Percentiles rank a stretch among this genome's conserved stretches.
Evolutionary conservation across 2,329 filamentous ascomycete species (phyloP).

Genomic region (Paraphaeosphaeria minitans): DNA sequence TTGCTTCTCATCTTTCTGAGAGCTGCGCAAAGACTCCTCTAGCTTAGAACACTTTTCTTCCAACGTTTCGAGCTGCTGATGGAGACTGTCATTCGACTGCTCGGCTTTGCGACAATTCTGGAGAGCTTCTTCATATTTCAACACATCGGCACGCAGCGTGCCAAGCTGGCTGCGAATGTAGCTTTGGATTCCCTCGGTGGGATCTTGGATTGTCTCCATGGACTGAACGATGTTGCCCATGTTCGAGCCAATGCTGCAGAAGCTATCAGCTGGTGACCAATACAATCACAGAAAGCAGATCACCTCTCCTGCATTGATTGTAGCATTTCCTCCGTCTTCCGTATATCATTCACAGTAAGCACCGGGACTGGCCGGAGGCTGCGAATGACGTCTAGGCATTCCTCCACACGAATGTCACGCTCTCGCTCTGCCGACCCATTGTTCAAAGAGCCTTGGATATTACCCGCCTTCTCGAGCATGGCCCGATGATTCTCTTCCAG

Average conservation of each 20-base stretch:
- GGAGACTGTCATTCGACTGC: constrained; percentile 22
- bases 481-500: constrained; percentile 16
- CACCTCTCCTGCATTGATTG: constrained; percentile 28
- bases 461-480: constrained; percentile 23
- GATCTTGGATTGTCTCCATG: constrained; percentile 1
- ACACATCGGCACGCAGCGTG: constrained; percentile 22
- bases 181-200: constrained; percentile 15
- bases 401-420: constrained; percentile 14
- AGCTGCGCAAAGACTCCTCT: constrained; percentile 13
- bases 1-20: constrained; percentile 18
- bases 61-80: constrained; percentile 22
- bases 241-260: constrained; percentile 25
- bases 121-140: constrained; percentile 27
- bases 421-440: constrained; percentile 2
- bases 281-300: neutral
- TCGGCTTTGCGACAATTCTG: constrained; percentile 19
- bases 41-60: constrained; percentile 21
- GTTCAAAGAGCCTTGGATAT: constrained; percentile 19
- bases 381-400: constrained; percentile 27
- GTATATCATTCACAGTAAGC: constrained; percentile 27
- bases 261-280: constrained; percentile 8
- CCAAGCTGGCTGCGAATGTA: constrained; percentile 24
- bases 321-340: constrained; percentile 31
- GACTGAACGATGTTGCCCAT: constrained; percentile 17
- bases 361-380: constrained; percentile 21